phyloP scores from a whole-genome alignment of 1,284 basidiomycete species.

The Inonotus hispidus region DNA sequence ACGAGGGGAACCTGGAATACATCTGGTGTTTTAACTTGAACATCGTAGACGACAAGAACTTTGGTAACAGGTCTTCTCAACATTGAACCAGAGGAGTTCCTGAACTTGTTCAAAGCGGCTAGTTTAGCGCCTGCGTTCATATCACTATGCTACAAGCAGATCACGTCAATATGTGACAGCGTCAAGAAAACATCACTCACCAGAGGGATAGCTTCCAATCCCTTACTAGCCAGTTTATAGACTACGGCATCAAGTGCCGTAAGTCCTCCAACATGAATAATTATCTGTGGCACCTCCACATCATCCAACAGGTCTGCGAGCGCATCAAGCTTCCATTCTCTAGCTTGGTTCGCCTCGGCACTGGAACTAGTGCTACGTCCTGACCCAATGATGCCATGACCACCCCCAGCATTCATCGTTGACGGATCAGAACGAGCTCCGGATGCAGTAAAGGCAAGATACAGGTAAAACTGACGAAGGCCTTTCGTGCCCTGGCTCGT shows the following conservation, averaged over 20 bases:
- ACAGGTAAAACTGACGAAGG: constrained; percentile 89
- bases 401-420: constrained; percentile 46
- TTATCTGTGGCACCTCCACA: constrained; percentile 76
- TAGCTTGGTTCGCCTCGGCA: constrained; percentile 82
- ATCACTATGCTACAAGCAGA: constrained; percentile 61
- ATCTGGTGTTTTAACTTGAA: constrained; percentile 84
- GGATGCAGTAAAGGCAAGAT: constrained; percentile 80
- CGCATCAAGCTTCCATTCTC: constrained; percentile 97
- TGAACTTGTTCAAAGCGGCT: constrained; percentile 77
- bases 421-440: constrained; percentile 65
- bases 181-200: constrained; percentile 37
- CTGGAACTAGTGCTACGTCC: constrained; percentile 66
- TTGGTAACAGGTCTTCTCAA: constrained; percentile 60
- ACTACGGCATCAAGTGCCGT: constrained; percentile 80
- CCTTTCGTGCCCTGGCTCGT: constrained; percentile 71
- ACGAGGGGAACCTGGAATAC: constrained; percentile 87
- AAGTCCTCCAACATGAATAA: constrained; percentile 88
- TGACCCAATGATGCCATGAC: constrained; percentile 87
- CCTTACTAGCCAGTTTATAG: constrained; percentile 82
- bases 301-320: constrained; percentile 92
- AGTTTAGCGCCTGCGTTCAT: constrained; percentile 80
- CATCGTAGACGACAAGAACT: constrained; percentile 87
- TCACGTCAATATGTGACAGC: neutral
- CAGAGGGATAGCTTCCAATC: constrained; percentile 79
- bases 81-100: constrained; percentile 46